These are phyloP conservation scores for Arthroderma sp. DNA, from an alignment of 2,329 filamentous ascomycete genomes.

Conservation along the genomic window DNA sequence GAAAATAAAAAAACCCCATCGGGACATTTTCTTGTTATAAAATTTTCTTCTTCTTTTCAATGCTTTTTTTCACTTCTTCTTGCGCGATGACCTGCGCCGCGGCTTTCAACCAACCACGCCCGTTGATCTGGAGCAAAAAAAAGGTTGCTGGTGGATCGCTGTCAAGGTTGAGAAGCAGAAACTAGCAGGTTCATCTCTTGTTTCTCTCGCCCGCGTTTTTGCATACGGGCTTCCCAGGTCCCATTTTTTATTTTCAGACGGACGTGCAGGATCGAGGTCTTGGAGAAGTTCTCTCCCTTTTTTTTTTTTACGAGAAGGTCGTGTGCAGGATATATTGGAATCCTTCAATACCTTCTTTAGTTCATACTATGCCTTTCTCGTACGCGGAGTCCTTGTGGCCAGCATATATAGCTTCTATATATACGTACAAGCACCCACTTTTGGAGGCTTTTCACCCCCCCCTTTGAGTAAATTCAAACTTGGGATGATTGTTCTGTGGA, in stretches of 20 bases:
- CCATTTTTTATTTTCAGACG: neutral
- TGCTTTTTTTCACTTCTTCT: neutral
- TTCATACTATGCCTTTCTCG: neutral
- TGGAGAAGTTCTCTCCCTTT: too few species aligned
- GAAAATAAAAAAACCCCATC: neutral
- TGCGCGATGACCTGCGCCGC: slow-evolving; percentile 1
- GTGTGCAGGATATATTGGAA: neutral
- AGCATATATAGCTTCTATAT: neutral
- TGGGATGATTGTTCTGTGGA: neutral
- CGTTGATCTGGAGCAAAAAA: neutral
- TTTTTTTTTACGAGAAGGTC: neutral
- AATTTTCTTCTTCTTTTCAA: neutral
- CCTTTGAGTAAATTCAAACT: too few species aligned
- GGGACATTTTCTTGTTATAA: neutral
- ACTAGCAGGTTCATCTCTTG: neutral
- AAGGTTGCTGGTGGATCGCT: neutral
- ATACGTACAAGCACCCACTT: neutral
- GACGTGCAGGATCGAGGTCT: neutral
- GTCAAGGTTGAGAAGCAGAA: neutral
- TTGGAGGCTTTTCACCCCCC: neutral
- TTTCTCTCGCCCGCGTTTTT: neutral
- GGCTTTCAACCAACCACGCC: slow-evolving; percentile 6
- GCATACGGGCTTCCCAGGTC: neutral
- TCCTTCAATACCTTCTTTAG: neutral
- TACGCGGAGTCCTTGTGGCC: neutral